Base-by-base conservation (phyloP, 768 basidiomycete species). In the Boletus speciosus region DNA sequence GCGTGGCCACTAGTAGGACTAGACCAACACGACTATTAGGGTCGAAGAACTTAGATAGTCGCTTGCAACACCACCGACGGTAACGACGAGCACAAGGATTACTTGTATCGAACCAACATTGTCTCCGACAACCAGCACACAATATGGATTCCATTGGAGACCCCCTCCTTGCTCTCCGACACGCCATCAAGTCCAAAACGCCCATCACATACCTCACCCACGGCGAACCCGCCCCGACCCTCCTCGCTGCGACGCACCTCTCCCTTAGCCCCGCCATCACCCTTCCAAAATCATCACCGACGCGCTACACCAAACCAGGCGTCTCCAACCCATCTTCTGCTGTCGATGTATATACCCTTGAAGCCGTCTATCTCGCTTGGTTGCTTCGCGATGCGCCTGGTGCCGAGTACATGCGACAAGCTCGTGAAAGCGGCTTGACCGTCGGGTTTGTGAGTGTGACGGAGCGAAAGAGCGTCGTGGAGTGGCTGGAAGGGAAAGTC, bases 341-440 rank as follows among this genome's bases (percentile, higher is more conserved):
- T 4, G 51, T 49, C 9, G 86, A 90, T 45, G 87, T 88, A 59
- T 92, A 88, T 70, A 79, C 88, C 10, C 71, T 94, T 14, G 88
- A 90, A 49, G 88, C 92, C 2, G 76, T 98, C 9, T 87, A 90
- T 61, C 77, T 95, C n/a, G 86, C 88, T 29, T 98, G 87, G 88
- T 73, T 85, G 4, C 77, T 88, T 32, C 76, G 82, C 43, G 89
- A 91, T 66, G 81, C 83, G 0, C 76, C 83, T 0, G 83, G 84
- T 31, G 89, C 87, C 15, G 92, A 95, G 59, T 98, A 98, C 73
- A 84, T 96, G 82, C 88, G 86, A 66, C 85, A 89, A 62, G 86
- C 87, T 2, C 77, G 90, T 51, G 88, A 89, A 63, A 78, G 78
- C 40, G 88, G 90, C 1, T 72, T 93, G 31, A 76, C 82, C 2